These are phyloP conservation scores for Penicillium ochrochloron DNA, from an alignment of 495 filamentous ascomycete genomes.

Conservation along the genomic window DNA sequence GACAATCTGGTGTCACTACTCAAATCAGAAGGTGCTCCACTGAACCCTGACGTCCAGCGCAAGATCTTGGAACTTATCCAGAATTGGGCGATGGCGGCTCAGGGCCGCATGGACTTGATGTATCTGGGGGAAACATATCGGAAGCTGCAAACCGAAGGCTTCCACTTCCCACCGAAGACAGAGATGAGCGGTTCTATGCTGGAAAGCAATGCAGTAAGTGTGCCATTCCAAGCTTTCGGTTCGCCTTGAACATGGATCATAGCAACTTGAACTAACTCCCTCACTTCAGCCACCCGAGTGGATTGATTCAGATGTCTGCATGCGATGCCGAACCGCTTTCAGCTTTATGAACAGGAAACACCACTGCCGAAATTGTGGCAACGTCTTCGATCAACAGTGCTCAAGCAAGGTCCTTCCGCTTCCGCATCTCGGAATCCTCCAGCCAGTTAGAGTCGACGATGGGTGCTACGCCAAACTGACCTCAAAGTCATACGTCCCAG, in stretches of 20 bases:
- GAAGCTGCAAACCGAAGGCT: slow-evolving; percentile 80
- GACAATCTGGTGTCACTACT: slow-evolving; percentile 91
- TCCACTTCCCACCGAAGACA: slow-evolving; percentile 85
- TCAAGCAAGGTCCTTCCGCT: slow-evolving; percentile 87
- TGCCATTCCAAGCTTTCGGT: neutral
- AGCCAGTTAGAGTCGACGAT: slow-evolving; percentile 94
- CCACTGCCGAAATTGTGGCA: slow-evolving; percentile 96
- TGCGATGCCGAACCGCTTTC: slow-evolving; percentile 94
- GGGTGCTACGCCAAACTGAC: slow-evolving; percentile 91
- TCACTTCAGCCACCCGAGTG: slow-evolving; percentile 84
- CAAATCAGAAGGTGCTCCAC: slow-evolving; percentile 74
- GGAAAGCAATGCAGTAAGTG: slow-evolving; percentile 90
- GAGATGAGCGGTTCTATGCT: slow-evolving; percentile 92
- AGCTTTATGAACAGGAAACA: slow-evolving; percentile 98
- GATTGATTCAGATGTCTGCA: slow-evolving; percentile 97
- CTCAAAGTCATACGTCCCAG: slow-evolving; percentile 61
- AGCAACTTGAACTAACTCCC: slow-evolving; percentile 15
- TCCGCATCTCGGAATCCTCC: slow-evolving; percentile 89
- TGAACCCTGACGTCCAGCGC: slow-evolving; percentile 81
- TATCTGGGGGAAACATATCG: slow-evolving; percentile 90
- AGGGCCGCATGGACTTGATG: slow-evolving; percentile 78
- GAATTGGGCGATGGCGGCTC: slow-evolving; percentile 87
- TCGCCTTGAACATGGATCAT: neutral
- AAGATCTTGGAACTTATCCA: slow-evolving; percentile 95
- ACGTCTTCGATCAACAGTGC: slow-evolving; percentile 92